These are phyloP conservation scores for Ordospora pajunii DNA, from an alignment of 371 early-diverging fungal genomes.

Conservation along the genomic window DNA sequence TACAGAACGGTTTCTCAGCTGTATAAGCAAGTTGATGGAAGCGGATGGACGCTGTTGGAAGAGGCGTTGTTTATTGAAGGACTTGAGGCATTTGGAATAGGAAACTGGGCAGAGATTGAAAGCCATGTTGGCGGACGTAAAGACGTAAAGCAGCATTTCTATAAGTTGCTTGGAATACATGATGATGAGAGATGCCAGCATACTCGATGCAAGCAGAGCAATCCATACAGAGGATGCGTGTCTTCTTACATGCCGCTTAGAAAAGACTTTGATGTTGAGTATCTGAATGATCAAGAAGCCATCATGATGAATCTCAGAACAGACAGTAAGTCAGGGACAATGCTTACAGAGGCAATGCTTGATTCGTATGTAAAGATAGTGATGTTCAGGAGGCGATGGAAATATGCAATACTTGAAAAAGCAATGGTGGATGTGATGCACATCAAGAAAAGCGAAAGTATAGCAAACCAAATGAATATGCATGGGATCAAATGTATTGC, in stretches of 20 bases:
- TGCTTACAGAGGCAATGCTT: slow-evolving; percentile 73
- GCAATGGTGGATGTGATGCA: slow-evolving; percentile 73
- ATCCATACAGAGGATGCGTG: slow-evolving; percentile 33
- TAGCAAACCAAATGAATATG: slow-evolving; percentile 75
- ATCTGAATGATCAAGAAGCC: slow-evolving; percentile 84
- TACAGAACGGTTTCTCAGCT: slow-evolving; percentile 73
- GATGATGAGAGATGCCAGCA: neutral
- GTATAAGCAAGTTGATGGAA: slow-evolving; percentile 72
- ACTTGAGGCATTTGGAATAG: slow-evolving; percentile 77
- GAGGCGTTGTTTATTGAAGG: slow-evolving; percentile 84
- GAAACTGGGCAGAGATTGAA: slow-evolving; percentile 87
- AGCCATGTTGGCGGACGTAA: slow-evolving; percentile 80
- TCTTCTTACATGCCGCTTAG: slow-evolving; percentile 89
- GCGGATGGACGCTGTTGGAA: slow-evolving; percentile 87
- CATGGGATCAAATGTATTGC: slow-evolving; percentile 74
- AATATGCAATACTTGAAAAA: slow-evolving; percentile 74
- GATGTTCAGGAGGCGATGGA: slow-evolving; percentile 71
- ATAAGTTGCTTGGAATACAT: slow-evolving; percentile 66
- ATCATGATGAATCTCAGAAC: slow-evolving; percentile 80
- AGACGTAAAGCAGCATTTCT: slow-evolving; percentile 81
- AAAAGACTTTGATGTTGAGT: slow-evolving; percentile 86
- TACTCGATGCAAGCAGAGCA: neutral
- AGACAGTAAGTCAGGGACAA: slow-evolving; percentile 64
- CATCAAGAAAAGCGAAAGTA: slow-evolving; percentile 69
- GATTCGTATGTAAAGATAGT: slow-evolving; percentile 79